A percentile compares a stretch with the other conserved stretches of the same genome.
These are phyloP conservation scores for Fusarium buharicum DNA, from an alignment of 2,329 filamentous ascomycete genomes.

Conservation along the genomic window DNA sequence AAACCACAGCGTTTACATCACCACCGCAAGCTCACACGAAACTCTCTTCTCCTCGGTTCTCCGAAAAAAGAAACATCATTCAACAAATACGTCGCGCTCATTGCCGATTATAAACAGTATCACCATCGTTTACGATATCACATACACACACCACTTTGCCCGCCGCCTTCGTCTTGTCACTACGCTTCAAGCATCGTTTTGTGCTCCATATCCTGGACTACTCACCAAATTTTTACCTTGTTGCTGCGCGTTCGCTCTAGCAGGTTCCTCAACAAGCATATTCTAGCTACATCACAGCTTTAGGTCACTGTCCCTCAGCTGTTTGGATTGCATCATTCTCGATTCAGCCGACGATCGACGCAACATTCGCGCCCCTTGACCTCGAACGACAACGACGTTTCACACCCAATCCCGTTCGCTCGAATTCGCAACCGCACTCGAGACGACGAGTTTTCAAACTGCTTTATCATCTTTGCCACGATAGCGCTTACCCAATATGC, in stretches of 20 bases:
- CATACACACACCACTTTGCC: slow-evolving; percentile 31
- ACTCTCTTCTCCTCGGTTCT: slow-evolving; percentile 33
- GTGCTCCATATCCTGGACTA: slow-evolving; percentile 38
- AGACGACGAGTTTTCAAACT: slow-evolving; percentile 23
- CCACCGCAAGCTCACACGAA: slow-evolving; percentile 46
- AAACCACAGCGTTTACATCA: slow-evolving; percentile 46
- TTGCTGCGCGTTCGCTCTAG: slow-evolving; percentile 28
- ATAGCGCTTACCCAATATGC: slow-evolving; percentile 60
- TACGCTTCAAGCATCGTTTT: slow-evolving; percentile 39
- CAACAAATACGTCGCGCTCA: slow-evolving; percentile 34
- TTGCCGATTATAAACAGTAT: slow-evolving; percentile 33
- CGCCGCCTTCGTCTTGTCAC: slow-evolving; percentile 34
- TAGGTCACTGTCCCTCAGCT: slow-evolving; percentile 23
- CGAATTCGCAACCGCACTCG: slow-evolving; percentile 33
- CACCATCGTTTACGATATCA: slow-evolving; percentile 39
- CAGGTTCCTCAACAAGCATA: slow-evolving; percentile 28
- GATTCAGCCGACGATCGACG: slow-evolving; percentile 28
- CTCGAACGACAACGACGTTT: slow-evolving; percentile 40
- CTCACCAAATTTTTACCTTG: slow-evolving; percentile 30
- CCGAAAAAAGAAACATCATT: slow-evolving; percentile 27
- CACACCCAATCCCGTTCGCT: slow-evolving; percentile 26
- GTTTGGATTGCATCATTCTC: slow-evolving; percentile 24
- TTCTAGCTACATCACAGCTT: slow-evolving; percentile 29
- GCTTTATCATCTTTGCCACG: slow-evolving; percentile 11
- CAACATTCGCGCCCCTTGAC: slow-evolving; percentile 35